Evolutionary conservation across 164 flowering plant genomes (phyloP), one percentile per base, ranked within the genome.

Genomic region (Protea cynaroides): DNA sequence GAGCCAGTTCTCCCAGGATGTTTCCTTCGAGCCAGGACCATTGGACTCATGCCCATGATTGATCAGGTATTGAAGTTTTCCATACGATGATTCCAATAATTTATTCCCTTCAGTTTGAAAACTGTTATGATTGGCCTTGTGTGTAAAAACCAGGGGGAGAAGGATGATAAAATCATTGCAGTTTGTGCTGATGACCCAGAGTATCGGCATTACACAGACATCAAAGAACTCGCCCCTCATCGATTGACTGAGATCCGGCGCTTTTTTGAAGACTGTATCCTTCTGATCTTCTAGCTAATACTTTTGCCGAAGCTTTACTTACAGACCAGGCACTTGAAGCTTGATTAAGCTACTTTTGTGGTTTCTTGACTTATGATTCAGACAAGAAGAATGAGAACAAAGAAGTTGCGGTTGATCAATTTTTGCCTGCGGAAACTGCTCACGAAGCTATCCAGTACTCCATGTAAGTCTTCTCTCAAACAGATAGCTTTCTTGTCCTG

Each of bases 261-360:
- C 36, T 86, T 86, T 67, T 86, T 86, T 71, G 92, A 86, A 83
- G 92, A 86, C 64, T 86, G 89, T 86, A 84, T 83, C 81, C 78
- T 78, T 63, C 36, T 53, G 6, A n/a, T 23, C 29, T 46, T 59
- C 46, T 49, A 4, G 3, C 52, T 63, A 1, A 21, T 15, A 25
- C 17, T 37, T 59, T 8, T 36, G 12, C 25, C 13, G 37, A 4
- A 29, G 21, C 4, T 23, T 43, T 38, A 37, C n/a, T 68, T 62
- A 46, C 18, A 1, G 11, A 19, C 21, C 7, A 46, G 15, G 8
- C 56, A 40, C 1, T 43, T 50, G 24, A 22, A 53, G 13, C 34
- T 50, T 55, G 38, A n/a, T 22, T 40, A n/a, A n/a, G n/a, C 8
- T 1, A 12, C 14, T 1, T 40, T 40, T 40, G 34, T 37, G 40